A percentile compares a stretch with the other conserved stretches of the same genome.
Conservation (phyloP, 192 early-diverging fungal species). For the Geranomyces variabilis region DNA sequence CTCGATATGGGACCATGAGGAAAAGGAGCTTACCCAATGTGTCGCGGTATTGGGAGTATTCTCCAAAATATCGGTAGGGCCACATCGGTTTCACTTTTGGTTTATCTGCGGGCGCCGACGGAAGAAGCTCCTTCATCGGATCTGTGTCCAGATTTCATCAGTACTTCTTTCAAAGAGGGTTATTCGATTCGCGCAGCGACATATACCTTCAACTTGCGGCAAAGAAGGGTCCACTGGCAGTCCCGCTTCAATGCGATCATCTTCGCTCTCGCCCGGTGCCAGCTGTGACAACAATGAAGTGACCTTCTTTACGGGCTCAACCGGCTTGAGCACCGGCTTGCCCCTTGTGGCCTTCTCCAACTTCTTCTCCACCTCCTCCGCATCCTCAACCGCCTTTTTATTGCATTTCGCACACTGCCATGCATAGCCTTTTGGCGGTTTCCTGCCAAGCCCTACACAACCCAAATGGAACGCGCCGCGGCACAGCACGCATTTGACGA, state of each 20-base stretch:
- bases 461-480: conserved; percentile 78
- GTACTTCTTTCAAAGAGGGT: too few relatives aligned
- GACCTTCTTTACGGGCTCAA: background rate
- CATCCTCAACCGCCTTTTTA: conserved; percentile 31
- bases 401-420: conserved; percentile 84
- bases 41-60: conserved; percentile 66
- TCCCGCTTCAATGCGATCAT: background rate
- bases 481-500: conserved; percentile 77
- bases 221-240: too few relatives aligned
- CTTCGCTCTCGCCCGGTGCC: background rate
- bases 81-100: conserved; percentile 61
- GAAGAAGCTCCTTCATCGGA: conserved; percentile 1
- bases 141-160: background rate
- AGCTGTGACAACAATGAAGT: background rate
- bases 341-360: conserved; percentile 13
- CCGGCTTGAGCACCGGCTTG: background rate
- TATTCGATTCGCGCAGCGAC: too few relatives aligned
- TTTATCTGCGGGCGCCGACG: conserved; percentile 19
- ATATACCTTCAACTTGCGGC: background rate
- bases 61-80: conserved; percentile 90
- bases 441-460: conserved; percentile 73
- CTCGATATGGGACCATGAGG: background rate
- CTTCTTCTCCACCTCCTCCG: conserved; percentile 41
- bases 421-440: conserved; percentile 83
- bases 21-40: conserved; percentile 13